Evolutionary conservation across 306 rosid genomes (phyloP), one percentile per base, ranked within the genome.

Genomic region (Dryas octopetala): DNA sequence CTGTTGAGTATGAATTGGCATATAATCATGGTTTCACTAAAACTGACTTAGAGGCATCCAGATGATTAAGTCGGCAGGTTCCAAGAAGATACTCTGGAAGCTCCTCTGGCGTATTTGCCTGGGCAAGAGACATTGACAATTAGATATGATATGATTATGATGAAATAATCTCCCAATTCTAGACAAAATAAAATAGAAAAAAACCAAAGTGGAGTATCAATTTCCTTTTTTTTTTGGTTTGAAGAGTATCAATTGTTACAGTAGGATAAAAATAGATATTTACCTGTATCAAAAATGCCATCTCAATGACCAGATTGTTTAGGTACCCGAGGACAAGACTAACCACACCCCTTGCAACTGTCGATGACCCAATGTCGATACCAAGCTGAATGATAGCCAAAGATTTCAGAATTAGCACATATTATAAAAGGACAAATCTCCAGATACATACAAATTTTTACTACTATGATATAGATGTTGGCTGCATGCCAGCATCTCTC

Each of bases 201-300:
- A 28, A 67, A 68, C 50, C 60, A 68, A 28, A 13, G 26, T 50
- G 23, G 38, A 17, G 7, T 44, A n/a, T 44, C 14, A 64, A 44
- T 43, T 65, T 32, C 38, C 38, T 32, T 32, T 32, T 32, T 1
- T 32, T 32, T 32, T 32, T 32, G 38, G 38, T 32, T 2, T 32
- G 38, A 32, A 32, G 38, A 17, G 7, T 44, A n/a, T 44, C 14
- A 64, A 44, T 43, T 44, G 28, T 16, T 17, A 64, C 52, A 2
- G 43, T 14, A 41, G 32, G 63, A 15, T 41, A 49, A 19, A 32
- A 52, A 28, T 1, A n/a, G 45, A 60, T 19, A 9, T 43, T 77
- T 73, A 91, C 98, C 98, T 91, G 98, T 75, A 93, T 81, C 82
- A 93, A 80, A 79, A 93, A 93, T 70, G 98, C 98, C 97, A 93